Evolutionary conservation across 306 rosid genomes (phyloP), one percentile per base, ranked within the genome.

Genomic region (Rosa chinensis): DNA sequence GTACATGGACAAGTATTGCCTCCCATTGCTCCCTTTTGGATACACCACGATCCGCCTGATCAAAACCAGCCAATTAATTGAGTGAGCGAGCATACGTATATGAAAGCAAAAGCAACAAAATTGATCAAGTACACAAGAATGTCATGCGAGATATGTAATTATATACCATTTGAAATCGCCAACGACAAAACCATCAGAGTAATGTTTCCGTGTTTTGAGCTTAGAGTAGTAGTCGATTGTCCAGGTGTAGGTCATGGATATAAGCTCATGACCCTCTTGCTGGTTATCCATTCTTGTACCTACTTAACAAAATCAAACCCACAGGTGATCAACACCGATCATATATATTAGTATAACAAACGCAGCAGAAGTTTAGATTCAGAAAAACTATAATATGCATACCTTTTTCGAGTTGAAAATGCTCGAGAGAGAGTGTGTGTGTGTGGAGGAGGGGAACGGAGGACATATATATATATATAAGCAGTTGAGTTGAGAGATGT

Each of bases 1-100:
- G 64, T 74, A 74, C 64, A 74, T 74, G 23, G 78, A 74, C 68
- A 74, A 59, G 69, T 58, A 63, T 13, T 42, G 55, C 70, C 5
- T 74, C 5, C 78, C 78, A 25, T 62, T 74, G 69, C 78, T 74
- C 21, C 78, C 78, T 14, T 74, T 58, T 1, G 78, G 78, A 21
- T 74, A 74, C 16, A 58, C 42, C 21, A 74, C 78, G 4, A 74
- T 74, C 69, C 64, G 53, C 78, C 78, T 74, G 55, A 21, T 40
- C 28, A 73, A 53, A 37, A 35, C 47, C 50, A 74, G 6, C 52
- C 52, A 53, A 18, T 3, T 28, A 37, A 17, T 13, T 10, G 2
- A 3, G 61, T 55, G 11, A 55, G 56, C 3, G 44, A 40, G 44
- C 1, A 47, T 47, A 13, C 16, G 0, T 1, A 52, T 1, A 5